These are phyloP conservation scores for Geoglossum glabrum DNA, from an alignment of 495 filamentous ascomycete genomes.

Conservation along the genomic window DNA sequence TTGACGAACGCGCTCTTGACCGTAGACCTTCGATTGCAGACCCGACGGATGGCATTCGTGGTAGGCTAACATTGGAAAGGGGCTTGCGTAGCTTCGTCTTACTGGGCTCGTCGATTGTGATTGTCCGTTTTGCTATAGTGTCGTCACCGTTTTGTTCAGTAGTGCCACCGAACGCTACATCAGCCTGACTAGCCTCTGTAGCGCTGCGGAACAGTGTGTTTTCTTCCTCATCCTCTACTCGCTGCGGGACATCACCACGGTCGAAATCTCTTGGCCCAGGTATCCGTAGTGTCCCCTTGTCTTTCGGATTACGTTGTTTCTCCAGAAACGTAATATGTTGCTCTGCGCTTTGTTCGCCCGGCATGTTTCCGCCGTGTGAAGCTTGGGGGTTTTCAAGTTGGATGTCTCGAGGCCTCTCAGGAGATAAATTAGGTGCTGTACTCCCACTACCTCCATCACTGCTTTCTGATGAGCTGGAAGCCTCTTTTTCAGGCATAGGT, in stretches of 20 bases:
- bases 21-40: not conserved
- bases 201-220: not conserved
- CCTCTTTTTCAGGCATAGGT: not conserved
- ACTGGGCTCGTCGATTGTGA: slow-evolving; percentile 28
- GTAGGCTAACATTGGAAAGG: not conserved
- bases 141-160: slow-evolving; percentile 20
- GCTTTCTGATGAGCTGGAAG: not conserved
- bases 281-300: slow-evolving; percentile 55
- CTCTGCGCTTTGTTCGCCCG: slow-evolving; percentile 36
- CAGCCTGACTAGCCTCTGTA: not conserved
- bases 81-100: slow-evolving; percentile 3
- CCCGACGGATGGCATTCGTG: not conserved
- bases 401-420: slow-evolving; percentile 25
- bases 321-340: slow-evolving; percentile 75
- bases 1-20: not conserved
- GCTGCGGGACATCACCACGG: slow-evolving; percentile 46
- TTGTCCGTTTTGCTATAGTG: slow-evolving; percentile 19
- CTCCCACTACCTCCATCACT: not conserved
- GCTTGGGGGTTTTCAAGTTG: slow-evolving; percentile 41
- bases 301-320: slow-evolving; percentile 56
- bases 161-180: no score
- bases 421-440: not conserved
- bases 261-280: slow-evolving; percentile 78
- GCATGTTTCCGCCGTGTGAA: slow-evolving; percentile 12
- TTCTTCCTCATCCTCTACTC: slow-evolving; percentile 30